phyloP scores from a whole-genome alignment of 352 stramenopile genomes.

The Peronospora belbahrii region DNA sequence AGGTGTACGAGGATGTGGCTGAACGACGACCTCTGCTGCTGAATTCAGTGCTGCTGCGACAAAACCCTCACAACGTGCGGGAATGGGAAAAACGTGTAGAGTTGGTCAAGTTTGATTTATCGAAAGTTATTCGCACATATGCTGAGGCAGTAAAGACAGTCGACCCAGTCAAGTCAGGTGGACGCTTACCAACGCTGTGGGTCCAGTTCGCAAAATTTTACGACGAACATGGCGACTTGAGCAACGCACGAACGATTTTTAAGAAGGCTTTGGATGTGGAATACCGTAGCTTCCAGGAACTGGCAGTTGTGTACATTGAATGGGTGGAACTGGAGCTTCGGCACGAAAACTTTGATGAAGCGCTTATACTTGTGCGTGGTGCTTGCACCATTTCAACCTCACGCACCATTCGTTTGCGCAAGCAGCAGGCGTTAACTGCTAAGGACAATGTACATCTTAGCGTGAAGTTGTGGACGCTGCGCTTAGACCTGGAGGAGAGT shows the following conservation, averaged over 20 bases:
- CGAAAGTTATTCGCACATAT: conserved; percentile 77
- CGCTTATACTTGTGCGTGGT: conserved; percentile 82
- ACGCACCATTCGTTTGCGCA: conserved; percentile 39
- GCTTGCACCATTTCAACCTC: conserved; percentile 64
- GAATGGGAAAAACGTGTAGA: conserved; percentile 96
- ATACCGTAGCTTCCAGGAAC: conserved; percentile 86
- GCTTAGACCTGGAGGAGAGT: conserved; percentile 97
- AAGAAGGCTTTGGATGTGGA: conserved; percentile 76
- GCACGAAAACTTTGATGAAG: conserved; percentile 92
- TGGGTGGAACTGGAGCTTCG: conserved; percentile 96
- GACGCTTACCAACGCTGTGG: conserved; percentile 89
- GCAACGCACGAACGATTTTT: conserved; percentile 91
- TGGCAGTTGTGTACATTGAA: conserved; percentile 91
- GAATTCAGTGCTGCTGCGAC: conserved; percentile 92
- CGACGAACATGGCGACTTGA: conserved; percentile 87
- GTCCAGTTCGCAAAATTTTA: conserved; percentile 93
- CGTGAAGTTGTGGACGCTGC: conserved; percentile 93
- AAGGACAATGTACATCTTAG: conserved; percentile 86
- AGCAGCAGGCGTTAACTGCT: conserved; percentile 41
- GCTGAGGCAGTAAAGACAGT: conserved; percentile 90
- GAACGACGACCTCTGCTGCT: conserved; percentile 91
- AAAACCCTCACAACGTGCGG: conserved; percentile 97
- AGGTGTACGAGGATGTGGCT: conserved; percentile 91
- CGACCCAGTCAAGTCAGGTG: conserved; percentile 74
- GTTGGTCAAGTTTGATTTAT: conserved; percentile 56